phyloP scores from a whole-genome alignment of 768 basidiomycete genomes.

The Suillus placidus region DNA sequence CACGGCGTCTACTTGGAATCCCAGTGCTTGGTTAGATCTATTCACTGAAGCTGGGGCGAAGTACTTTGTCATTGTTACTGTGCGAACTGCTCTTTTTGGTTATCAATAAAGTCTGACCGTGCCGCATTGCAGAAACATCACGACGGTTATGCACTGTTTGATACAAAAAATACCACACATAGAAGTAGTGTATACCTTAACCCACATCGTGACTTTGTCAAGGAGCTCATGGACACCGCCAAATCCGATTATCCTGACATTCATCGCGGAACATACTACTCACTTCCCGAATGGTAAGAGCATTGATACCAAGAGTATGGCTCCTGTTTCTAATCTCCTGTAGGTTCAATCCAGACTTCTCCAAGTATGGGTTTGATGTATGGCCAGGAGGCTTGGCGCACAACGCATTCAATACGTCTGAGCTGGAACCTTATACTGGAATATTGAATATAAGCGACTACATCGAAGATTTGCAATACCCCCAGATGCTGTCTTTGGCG shows the following conservation, averaged over 20 bases:
- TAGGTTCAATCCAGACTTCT: conserved; percentile 60
- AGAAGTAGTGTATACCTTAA: conserved; percentile 51
- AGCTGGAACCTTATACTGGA: conserved; percentile 59
- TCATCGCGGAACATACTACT: conserved; percentile 61
- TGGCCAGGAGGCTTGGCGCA: conserved; percentile 60
- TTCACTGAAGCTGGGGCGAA: conserved; percentile 60
- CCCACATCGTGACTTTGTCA: conserved; percentile 53
- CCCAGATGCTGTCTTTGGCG: conserved; percentile 54
- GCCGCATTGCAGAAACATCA: conserved; percentile 53
- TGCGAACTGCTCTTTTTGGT: conserved; percentile 24
- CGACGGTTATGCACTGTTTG: conserved; percentile 60
- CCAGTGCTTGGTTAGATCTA: conserved; percentile 56
- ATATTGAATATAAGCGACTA: conserved; percentile 52
- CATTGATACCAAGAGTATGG: neutral
- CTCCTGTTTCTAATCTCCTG: neutral
- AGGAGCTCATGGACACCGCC: conserved; percentile 52
- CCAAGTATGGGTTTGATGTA: conserved; percentile 48
- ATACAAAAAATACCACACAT: conserved; percentile 55
- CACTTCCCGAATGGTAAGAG: conserved; percentile 54
- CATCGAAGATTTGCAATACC: conserved; percentile 50
- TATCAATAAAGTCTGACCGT: neutral
- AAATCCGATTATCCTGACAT: conserved; percentile 51
- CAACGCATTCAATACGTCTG: conserved; percentile 48
- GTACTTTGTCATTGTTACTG: conserved; percentile 62
- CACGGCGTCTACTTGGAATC: conserved; percentile 54